These are phyloP conservation scores for Hypoxylon sp. DNA, from an alignment of 2,329 filamentous ascomycete genomes.

Conservation along the genomic window DNA sequence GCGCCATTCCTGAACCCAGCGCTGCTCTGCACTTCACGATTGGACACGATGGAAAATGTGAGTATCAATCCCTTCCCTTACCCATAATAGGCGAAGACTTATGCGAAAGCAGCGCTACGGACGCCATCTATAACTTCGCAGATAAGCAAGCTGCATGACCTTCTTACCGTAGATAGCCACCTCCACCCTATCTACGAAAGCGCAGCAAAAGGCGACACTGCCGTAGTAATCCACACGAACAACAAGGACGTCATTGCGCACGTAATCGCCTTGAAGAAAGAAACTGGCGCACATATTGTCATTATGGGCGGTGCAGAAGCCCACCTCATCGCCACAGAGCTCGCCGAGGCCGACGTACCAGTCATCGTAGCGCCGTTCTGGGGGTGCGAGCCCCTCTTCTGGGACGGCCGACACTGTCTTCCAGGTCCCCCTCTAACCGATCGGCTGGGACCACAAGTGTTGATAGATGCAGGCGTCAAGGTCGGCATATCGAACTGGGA, in stretches of 20 bases:
- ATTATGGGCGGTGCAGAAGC: slow-evolving; percentile 36
- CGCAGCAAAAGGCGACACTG: slow-evolving; percentile 26
- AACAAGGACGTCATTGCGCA: slow-evolving; percentile 38
- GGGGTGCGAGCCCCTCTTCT: slow-evolving; percentile 37
- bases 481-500: slow-evolving; percentile 36
- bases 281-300: slow-evolving; percentile 32
- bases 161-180: slow-evolving; percentile 28
- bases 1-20: slow-evolving; percentile 21
- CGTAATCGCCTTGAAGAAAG: slow-evolving; percentile 31
- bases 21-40: slow-evolving; percentile 34
- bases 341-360: slow-evolving; percentile 24
- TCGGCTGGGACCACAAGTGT: slow-evolving; percentile 29
- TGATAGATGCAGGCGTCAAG: slow-evolving; percentile 30
- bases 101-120: slow-evolving; percentile 9
- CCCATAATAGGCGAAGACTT: neutral
- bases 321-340: slow-evolving; percentile 26
- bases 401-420: slow-evolving; percentile 30
- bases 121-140: slow-evolving; percentile 35
- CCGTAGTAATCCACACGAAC: slow-evolving; percentile 34
- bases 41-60: slow-evolving; percentile 33
- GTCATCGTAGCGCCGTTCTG: slow-evolving; percentile 35
- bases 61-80: neutral
- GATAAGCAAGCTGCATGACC: slow-evolving; percentile 28
- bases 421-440: slow-evolving; percentile 32
- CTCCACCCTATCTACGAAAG: slow-evolving; percentile 31